These are phyloP conservation scores for Aaosphaeria arxii DNA, from an alignment of 2,329 filamentous ascomycete species.

Conservation along the genomic window DNA sequence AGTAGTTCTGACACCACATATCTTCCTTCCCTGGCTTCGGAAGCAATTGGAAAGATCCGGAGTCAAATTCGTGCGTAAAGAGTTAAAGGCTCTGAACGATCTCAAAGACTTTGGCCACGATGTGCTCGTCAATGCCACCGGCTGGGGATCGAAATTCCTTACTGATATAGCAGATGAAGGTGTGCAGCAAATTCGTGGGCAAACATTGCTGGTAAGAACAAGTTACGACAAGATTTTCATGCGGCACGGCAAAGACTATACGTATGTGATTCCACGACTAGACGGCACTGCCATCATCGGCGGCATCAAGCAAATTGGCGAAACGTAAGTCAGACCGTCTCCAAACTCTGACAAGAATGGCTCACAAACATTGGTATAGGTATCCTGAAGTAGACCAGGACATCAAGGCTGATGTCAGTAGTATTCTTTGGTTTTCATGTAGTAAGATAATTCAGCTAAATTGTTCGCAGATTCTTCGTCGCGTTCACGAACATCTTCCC, in stretches of 20 bases:
- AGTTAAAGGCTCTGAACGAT: slow-evolving; percentile 5
- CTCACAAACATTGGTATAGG: too few species aligned
- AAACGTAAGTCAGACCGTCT: too few species aligned
- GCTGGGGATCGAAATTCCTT: slow-evolving; percentile 12
- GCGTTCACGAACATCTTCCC: neutral
- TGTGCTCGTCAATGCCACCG: slow-evolving; percentile 22
- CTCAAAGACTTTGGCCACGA: slow-evolving; percentile 14
- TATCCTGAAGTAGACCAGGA: slow-evolving; percentile 5
- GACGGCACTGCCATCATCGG: slow-evolving; percentile 22
- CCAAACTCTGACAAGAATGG: too few species aligned
- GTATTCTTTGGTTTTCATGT: too few species aligned
- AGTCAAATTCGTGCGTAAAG: slow-evolving; percentile 17
- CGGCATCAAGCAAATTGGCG: slow-evolving; percentile 14
- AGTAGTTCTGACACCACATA: slow-evolving; percentile 15
- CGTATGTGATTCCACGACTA: slow-evolving; percentile 17
- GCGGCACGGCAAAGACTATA: slow-evolving; percentile 20
- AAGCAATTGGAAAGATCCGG: slow-evolving; percentile 11
- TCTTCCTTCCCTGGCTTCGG: slow-evolving; percentile 22
- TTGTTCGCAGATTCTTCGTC: neutral
- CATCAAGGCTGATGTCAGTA: slow-evolving; percentile 4
- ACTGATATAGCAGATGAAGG: slow-evolving; percentile 11
- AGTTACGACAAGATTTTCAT: slow-evolving; percentile 16
- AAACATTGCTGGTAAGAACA: slow-evolving; percentile 19
- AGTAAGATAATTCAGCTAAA: too few species aligned
- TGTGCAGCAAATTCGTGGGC: slow-evolving; percentile 17